Conservation (phyloP, 768 basidiomycete species). For the Candolleomyces eurysporus region DNA sequence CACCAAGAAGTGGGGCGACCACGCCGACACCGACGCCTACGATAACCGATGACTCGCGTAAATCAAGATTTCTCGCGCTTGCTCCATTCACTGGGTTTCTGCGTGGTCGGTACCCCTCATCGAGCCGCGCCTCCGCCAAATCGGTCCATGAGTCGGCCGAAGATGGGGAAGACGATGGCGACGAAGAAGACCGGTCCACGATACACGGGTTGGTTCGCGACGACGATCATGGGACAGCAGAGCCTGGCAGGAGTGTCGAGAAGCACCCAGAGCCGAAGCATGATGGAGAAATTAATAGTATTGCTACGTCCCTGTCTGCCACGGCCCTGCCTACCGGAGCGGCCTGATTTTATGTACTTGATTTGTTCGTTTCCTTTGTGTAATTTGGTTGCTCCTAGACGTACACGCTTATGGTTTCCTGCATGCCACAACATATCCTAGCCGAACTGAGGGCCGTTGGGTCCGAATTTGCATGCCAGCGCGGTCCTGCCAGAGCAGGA, state of each 20-base stretch:
- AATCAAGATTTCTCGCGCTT: conserved; percentile 51
- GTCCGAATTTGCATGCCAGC: not conserved
- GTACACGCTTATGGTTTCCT: too few species aligned
- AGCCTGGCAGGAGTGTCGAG: not conserved
- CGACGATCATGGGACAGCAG: conserved; percentile 10
- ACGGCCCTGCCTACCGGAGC: too few species aligned
- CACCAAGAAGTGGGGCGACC: conserved; percentile 52
- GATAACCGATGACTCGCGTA: conserved; percentile 36
- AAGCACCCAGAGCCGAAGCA: conserved; percentile 2
- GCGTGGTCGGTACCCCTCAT: conserved; percentile 59
- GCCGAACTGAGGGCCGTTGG: not conserved
- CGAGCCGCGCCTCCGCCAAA: conserved; percentile 27
- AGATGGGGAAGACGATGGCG: conserved; percentile 12
- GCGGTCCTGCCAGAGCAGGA: not conserved
- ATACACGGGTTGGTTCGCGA: conserved; percentile 39
- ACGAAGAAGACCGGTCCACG: conserved; percentile 44
- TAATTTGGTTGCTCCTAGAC: too few species aligned
- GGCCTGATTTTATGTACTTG: not conserved
- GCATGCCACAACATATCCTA: not conserved
- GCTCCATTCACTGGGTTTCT: conserved; percentile 64
- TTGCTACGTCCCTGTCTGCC: not conserved
- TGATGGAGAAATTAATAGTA: not conserved
- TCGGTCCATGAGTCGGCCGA: conserved; percentile 5
- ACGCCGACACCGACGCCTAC: conserved; percentile 47
- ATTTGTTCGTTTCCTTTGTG: too few species aligned